Evolutionary conservation across 2,329 filamentous ascomycete species (phyloP).

Genomic region (Ophiostoma perfectum): DNA sequence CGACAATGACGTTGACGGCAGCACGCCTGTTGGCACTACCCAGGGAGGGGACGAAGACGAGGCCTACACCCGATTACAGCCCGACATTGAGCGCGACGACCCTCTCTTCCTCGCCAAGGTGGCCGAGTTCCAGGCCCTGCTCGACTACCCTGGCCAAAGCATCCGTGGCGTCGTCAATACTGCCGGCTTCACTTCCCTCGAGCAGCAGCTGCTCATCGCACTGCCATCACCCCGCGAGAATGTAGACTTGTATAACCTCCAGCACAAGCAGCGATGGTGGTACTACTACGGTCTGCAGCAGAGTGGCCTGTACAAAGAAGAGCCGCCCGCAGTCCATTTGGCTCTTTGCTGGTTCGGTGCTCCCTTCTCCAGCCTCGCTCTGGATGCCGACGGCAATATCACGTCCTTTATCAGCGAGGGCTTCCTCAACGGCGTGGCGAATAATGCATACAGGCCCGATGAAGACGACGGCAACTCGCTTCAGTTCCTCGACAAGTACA

Average conservation of each 20-base stretch:
- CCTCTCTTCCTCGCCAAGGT: conserved; percentile 4
- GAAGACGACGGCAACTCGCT: background rate
- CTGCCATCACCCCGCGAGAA: background rate
- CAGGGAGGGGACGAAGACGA: background rate
- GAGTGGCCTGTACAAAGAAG: background rate
- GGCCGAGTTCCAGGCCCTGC: background rate
- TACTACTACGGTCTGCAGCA: background rate
- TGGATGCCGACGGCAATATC: background rate
- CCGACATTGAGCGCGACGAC: conserved; percentile 7
- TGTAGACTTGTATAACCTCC: background rate
- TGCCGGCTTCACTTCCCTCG: conserved; percentile 15
- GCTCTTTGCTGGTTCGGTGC: conserved; percentile 6
- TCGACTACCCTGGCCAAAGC: background rate
- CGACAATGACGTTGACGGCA: background rate
- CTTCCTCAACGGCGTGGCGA: background rate
- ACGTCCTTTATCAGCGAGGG: background rate
- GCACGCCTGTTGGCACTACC: background rate
- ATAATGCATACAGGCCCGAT: background rate
- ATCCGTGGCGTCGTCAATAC: background rate
- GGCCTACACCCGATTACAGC: background rate
- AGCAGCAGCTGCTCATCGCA: conserved; percentile 9
- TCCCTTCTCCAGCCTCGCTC: background rate
- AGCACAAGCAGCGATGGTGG: background rate
- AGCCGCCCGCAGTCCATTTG: background rate
- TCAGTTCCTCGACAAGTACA: background rate